phyloP scores from a whole-genome alignment of 768 basidiomycete genomes.

The Lactarius akahatsu region DNA sequence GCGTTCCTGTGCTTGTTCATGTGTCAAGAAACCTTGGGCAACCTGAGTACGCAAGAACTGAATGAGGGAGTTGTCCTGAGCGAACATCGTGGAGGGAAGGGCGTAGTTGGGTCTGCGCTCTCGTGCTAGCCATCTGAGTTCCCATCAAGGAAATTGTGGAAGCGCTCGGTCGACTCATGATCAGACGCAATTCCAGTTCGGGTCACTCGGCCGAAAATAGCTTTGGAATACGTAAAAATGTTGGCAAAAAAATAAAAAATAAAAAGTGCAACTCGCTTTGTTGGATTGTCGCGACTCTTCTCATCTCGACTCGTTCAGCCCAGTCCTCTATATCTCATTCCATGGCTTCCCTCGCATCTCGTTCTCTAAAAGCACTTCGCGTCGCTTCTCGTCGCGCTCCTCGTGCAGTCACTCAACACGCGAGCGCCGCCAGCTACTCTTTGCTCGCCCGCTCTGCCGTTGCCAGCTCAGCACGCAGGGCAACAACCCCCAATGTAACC shows the following conservation, averaged over 20 bases:
- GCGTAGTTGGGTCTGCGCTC: too few species aligned
- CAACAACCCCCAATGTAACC: slow-evolving; percentile 13
- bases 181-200: too few species aligned
- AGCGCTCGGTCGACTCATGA: too few species aligned
- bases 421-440: slow-evolving; percentile 66
- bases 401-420: slow-evolving; percentile 43
- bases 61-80: not conserved
- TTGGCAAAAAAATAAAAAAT: not conserved
- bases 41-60: not conserved
- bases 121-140: not conserved
- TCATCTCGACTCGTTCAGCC: too few species aligned
- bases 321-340: slow-evolving; percentile 24
- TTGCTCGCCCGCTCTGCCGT: slow-evolving; percentile 42
- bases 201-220: too few species aligned
- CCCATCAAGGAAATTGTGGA: not conserved
- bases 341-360: slow-evolving; percentile 65
- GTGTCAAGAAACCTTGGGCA: slow-evolving; percentile 10
- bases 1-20: slow-evolving; percentile 16
- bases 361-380: slow-evolving; percentile 65
- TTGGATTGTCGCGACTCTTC: not conserved
- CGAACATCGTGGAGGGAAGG: not conserved
- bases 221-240: not conserved
- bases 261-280: not conserved
- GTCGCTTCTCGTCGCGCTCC: slow-evolving; percentile 66
- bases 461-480: slow-evolving; percentile 30